phyloP scores from a whole-genome alignment of 345 rosid species.

The Kernera saxatilis region DNA sequence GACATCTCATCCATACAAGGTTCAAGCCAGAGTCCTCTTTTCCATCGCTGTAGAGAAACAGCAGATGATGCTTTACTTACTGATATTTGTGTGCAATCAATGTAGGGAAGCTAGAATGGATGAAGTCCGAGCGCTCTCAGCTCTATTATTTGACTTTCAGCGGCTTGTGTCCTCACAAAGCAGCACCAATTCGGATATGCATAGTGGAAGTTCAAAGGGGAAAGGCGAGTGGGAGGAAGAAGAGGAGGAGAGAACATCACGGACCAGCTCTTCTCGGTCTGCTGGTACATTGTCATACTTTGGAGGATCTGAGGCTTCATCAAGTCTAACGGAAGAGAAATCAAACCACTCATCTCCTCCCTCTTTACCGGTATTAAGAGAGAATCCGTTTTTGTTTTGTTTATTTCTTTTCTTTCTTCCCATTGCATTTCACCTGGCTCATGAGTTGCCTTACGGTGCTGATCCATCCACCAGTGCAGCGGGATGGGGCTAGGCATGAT shows the following conservation, averaged over 20 bases:
- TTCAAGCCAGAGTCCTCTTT: slow-evolving; percentile 26
- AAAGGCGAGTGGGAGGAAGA: slow-evolving; percentile 18
- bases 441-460: neutral
- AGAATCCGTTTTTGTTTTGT: neutral
- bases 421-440: slow-evolving; percentile 3
- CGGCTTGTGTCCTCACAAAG: slow-evolving; percentile 19
- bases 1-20: slow-evolving; percentile 56
- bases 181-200: slow-evolving; percentile 36
- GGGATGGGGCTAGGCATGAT: slow-evolving; percentile 50
- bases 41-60: neutral
- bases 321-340: slow-evolving; percentile 24
- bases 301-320: slow-evolving; percentile 34
- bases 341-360: slow-evolving; percentile 43
- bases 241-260: slow-evolving; percentile 35
- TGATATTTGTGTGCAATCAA: slow-evolving; percentile 7
- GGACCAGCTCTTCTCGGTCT: slow-evolving; percentile 35
- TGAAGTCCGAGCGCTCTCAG: slow-evolving; percentile 29
- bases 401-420: neutral
- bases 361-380: slow-evolving; percentile 49
- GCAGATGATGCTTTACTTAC: slow-evolving; percentile 3
- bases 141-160: slow-evolving; percentile 32
- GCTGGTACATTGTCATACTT: slow-evolving; percentile 31
- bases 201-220: slow-evolving; percentile 25
- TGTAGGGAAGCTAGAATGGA: slow-evolving; percentile 41
- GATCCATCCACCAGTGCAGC: slow-evolving; percentile 28